Percentiles rank a stretch among this genome's conserved stretches.
Evolutionary conservation across 2,329 filamentous ascomycete species (phyloP).

Genomic region (Exutisphaerella laricina): DNA sequence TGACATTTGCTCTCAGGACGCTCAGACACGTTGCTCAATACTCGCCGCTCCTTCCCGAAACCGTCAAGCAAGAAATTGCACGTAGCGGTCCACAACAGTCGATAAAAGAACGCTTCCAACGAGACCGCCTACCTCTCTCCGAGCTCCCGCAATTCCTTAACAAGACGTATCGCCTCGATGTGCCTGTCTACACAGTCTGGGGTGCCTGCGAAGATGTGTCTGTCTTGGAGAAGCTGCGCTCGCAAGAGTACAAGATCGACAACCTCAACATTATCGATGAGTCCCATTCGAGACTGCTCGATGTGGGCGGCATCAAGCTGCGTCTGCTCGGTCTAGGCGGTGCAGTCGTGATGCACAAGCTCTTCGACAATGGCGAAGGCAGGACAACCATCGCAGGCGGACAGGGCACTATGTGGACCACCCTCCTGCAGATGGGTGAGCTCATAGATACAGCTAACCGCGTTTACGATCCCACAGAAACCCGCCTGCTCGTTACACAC

Average conservation of each 20-base stretch:
- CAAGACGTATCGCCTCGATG: constrained; percentile 83
- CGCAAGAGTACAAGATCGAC: constrained; percentile 93
- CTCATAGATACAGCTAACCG: constrained; percentile 95
- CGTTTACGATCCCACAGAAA: constrained; percentile 97
- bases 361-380: constrained; percentile 97
- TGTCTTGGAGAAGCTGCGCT: constrained; percentile 94
- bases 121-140: constrained; percentile 81
- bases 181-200: constrained; percentile 98
- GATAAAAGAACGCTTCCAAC: constrained; percentile 78
- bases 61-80: constrained; percentile 61
- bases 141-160: constrained; percentile 85
- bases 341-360: constrained; percentile 98
- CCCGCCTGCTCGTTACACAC: constrained; percentile 92
- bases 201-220: constrained; percentile 97
- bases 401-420: constrained; percentile 99
- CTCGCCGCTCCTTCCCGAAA: constrained; percentile 83
- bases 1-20: constrained; percentile 55
- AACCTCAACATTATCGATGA: constrained; percentile 99
- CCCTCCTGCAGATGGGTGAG: constrained; percentile 94
- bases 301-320: constrained; percentile 92
- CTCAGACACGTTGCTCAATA: constrained; percentile 98
- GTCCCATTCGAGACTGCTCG: constrained; percentile 88
- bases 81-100: constrained; percentile 59
- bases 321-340: constrained; percentile 88
- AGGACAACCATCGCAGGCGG: constrained; percentile 97